Evolutionary conservation across 2,329 filamentous ascomycete species (phyloP).

Genomic region (Sarocladium kiliense): DNA sequence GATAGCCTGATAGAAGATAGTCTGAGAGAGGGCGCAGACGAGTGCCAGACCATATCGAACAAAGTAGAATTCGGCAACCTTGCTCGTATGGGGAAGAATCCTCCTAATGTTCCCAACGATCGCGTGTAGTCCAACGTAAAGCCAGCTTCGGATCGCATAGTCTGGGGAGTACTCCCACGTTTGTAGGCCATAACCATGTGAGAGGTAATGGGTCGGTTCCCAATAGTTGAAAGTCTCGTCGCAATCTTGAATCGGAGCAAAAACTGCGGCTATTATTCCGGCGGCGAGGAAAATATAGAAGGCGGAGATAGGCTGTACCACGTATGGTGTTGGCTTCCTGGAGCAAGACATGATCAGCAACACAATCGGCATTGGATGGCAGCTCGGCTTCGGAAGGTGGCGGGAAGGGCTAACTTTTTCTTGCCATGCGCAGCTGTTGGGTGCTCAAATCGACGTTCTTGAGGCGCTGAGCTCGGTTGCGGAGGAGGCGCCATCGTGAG

Average conservation of each 20-base stretch:
- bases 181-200: constrained; percentile 87
- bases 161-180: constrained; percentile 99
- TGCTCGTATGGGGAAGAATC: constrained; percentile 56
- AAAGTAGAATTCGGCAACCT: constrained; percentile 79
- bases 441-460: constrained; percentile 38
- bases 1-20: constrained; percentile 72
- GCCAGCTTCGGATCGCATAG: constrained; percentile 92
- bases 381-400: background rate
- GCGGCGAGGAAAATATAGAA: constrained; percentile 77
- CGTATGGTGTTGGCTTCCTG: constrained; percentile 50
- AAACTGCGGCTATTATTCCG: constrained; percentile 71
- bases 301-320: constrained; percentile 65
- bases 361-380: background rate
- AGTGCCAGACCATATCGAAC: constrained; percentile 72
- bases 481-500: constrained; percentile 33
- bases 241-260: constrained; percentile 92
- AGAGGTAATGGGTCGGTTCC: constrained; percentile 93
- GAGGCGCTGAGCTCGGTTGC: constrained; percentile 10
- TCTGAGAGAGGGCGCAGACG: constrained; percentile 75
- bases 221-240: constrained; percentile 99
- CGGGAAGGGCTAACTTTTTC: constrained; percentile 39
- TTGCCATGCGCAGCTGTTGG: constrained; percentile 44
- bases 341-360: background rate
- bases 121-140: constrained; percentile 80
- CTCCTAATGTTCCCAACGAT: constrained; percentile 61